Base-by-base conservation (phyloP, 805 yeast genomes). In the Jamesozyma lodderae region DNA sequence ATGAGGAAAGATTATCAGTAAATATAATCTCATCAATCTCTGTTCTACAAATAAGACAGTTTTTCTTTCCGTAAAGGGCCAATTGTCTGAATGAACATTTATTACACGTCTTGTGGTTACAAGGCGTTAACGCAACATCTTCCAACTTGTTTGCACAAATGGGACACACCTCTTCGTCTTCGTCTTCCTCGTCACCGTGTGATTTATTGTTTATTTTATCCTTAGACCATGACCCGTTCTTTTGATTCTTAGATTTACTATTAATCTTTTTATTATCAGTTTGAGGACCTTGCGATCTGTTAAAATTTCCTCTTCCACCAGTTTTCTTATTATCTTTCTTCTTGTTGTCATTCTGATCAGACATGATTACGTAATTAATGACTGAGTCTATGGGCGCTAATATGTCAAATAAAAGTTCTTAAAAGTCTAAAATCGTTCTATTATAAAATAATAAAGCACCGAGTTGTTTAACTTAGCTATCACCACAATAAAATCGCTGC, bases 61-160 rank as follows among this genome's bases (percentile, higher is more conserved):
- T 66, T 23, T 68, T 70, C 60, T 83, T 85, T 18, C 73, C 69
- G 60, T 81, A 87, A 13, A 90, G 63, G 0, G 87, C 88, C 31
- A 96, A 67, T 52, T 86, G 87, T 46, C 96, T 70, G 46, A 90
- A 73, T 0, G 85, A 68, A 65, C 99, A 92, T 32, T 58, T 63
- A 53, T 86, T 84, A 59, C 99, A 92, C 0, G 87, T 77, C 24
- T 68, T 71, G 56, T 92, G 97, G 50, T 79, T 77, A 60, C 99
- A 92, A 0, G 86, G 83, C 1, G 92, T 73, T 8, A 82, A 52
- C 0, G 94, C 85, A 2, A 78, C 76, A 48, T 69, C 72, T n/a
- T 49, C 47, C 20, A 86, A 68, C 22, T 65, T 64, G 33, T 83
- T 81, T 0, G 96, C 92, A 64, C 99, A 92, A 41, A 92, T 83